Base-by-base conservation (phyloP, 805 yeast species). In the Pichia insulana region DNA sequence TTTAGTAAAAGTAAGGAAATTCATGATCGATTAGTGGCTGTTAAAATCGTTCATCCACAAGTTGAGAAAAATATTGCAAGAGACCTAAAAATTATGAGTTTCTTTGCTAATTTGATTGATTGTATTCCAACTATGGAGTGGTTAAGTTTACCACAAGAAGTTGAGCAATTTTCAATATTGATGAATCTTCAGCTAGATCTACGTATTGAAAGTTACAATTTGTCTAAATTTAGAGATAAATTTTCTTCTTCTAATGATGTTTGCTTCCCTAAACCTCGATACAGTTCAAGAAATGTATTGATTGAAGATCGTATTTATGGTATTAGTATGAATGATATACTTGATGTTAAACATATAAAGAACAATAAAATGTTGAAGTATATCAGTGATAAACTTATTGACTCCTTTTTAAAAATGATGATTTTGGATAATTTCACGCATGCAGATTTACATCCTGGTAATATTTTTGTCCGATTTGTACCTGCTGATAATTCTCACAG, bases 361-460 rank as follows among this genome's bases (percentile, higher is more conserved):
- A 54, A 55, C 7, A 55, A 57, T 41, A 59, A 69, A 39, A 53
- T 86, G 34, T 78, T 89, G 13, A 80, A 78, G 50, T 78, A 75
- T 53, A 68, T 81, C 25, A 80, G 88, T 55, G 88, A 84, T 54
- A 82, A 83, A 48, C 84, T 95, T 8, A 75, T 92, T 19, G 95
- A 92, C 58, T 84, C 97, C 4, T 92, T 92, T 53, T 67, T 92
- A 49, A 83, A 88, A 54, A 92, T 92, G 99, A 69, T 92, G 48
- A 82, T 92, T 40, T 63, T 90, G 41, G 95, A 92, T 64, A 89
- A 92, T 59, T 92, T 92, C 61, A 86, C 89, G 35, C 99, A 92
- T 60, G 90, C 97, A 0, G 99, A 92, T 64, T 68, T 92, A 45
- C 99, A 92, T 52, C 97, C 98, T 0, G 99, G 99, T 3, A 92